Percentiles rank a stretch among this genome's conserved stretches.
Conservation (phyloP, 169 alveolate genomes). For the Eimeria praecox region DNA sequence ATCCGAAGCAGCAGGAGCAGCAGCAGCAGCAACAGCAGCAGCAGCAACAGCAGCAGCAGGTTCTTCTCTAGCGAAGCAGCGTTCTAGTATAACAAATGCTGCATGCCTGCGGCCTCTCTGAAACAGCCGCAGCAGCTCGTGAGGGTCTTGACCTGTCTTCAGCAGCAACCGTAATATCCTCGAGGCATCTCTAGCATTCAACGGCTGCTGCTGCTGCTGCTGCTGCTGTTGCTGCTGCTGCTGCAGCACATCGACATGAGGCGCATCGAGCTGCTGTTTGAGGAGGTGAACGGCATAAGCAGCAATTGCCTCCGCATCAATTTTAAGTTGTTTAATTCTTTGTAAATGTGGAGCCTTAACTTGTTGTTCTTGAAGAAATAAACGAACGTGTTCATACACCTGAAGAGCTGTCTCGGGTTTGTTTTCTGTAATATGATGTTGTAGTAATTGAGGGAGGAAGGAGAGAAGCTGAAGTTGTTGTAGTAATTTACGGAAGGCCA, state of each 20-base stretch:
- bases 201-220: conserved; percentile 23
- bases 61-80: not conserved
- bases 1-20: not conserved
- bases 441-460: conserved; percentile 65
- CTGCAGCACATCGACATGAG: not conserved
- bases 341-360: conserved; percentile 25
- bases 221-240: not conserved
- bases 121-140: conserved; percentile 61
- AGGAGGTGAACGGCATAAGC: conserved; percentile 41
- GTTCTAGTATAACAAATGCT: not conserved
- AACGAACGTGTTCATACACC: conserved; percentile 48
- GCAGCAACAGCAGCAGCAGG: conserved; percentile 15
- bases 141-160: conserved; percentile 9
- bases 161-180: conserved; percentile 52
- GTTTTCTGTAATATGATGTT: conserved; percentile 12
- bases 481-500: conserved; percentile 56
- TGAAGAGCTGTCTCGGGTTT: conserved; percentile 43
- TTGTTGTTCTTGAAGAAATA: conserved; percentile 61
- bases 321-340: conserved; percentile 23
- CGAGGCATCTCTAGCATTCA: conserved; percentile 52
- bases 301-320: conserved; percentile 7
- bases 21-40: not conserved
- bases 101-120: conserved; percentile 65
- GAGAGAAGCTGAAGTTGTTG: conserved; percentile 73
- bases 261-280: conserved; percentile 62